These are phyloP conservation scores for Phaseolus coccineus DNA, from an alignment of 331 rosid genomes.

Conservation along the genomic window DNA sequence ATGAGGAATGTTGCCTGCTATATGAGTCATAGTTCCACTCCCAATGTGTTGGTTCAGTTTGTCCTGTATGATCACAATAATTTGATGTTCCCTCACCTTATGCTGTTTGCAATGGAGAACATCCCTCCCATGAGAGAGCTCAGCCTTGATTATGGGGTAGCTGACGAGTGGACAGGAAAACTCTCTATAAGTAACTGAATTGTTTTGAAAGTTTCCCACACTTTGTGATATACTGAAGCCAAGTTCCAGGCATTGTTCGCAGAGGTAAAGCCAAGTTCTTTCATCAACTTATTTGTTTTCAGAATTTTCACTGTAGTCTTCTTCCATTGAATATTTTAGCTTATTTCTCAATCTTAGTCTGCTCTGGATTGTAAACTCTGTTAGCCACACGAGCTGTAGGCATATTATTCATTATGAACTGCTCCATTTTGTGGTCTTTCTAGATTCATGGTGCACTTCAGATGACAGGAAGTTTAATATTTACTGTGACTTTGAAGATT, in stretches of 20 bases:
- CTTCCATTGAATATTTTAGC: slow-evolving; percentile 1
- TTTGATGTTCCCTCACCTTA: slow-evolving; percentile 94
- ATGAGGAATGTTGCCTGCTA: slow-evolving; percentile 98
- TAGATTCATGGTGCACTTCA: slow-evolving; percentile 1
- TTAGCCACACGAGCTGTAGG: slow-evolving; percentile 22
- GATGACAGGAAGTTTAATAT: slow-evolving; percentile 38
- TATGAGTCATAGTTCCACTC: slow-evolving; percentile 80
- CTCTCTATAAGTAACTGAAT: slow-evolving; percentile 79
- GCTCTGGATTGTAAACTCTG: slow-evolving; percentile 34
- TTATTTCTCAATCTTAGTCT: slow-evolving; percentile 8
- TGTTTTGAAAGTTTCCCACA: slow-evolving; percentile 44
- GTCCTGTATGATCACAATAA: slow-evolving; percentile 92
- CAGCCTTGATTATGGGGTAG: slow-evolving; percentile 93
- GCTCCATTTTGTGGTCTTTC: slow-evolving; percentile 31
- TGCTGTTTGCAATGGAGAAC: slow-evolving; percentile 95
- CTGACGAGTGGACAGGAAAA: slow-evolving; percentile 79
- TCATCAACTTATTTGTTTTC: slow-evolving; percentile 32
- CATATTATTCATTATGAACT: slow-evolving; percentile 44
- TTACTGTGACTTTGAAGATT: slow-evolving; percentile 35
- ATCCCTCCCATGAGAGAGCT: slow-evolving; percentile 98
- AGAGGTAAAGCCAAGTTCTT: slow-evolving; percentile 60
- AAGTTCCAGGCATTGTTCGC: slow-evolving; percentile 48
- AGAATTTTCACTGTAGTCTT: slow-evolving; percentile 28
- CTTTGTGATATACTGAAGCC: slow-evolving; percentile 49
- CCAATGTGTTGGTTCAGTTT: slow-evolving; percentile 88